Conservation (phyloP, 106 monocot genomes). For the Acorus gramineus region DNA sequence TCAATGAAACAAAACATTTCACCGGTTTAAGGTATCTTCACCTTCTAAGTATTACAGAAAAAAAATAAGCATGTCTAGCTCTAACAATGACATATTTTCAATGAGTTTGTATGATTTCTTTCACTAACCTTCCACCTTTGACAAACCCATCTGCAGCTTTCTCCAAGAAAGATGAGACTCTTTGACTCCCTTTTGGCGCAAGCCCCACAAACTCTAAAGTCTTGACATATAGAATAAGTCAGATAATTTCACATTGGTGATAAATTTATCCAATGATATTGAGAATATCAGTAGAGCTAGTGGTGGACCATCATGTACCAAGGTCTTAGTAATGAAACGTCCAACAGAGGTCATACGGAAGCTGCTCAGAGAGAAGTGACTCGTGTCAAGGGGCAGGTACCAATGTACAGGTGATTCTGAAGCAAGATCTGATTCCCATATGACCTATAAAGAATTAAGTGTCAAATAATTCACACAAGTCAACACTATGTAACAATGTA, state of each 20-base stretch:
- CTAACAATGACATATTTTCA: too few species aligned
- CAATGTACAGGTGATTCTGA: slow-evolving; percentile 74
- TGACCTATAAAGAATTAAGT: slow-evolving; percentile 33
- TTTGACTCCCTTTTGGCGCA: slow-evolving; percentile 79
- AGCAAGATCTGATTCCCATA: slow-evolving; percentile 86
- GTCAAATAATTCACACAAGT: neutral
- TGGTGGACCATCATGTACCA: too few species aligned
- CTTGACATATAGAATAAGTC: slow-evolving; percentile 48
- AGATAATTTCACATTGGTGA: too few species aligned
- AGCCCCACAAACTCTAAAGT: slow-evolving; percentile 55
- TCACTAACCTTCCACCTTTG: slow-evolving; percentile 78
- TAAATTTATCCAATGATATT: too few species aligned
- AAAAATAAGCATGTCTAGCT: too few species aligned
- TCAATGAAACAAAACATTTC: too few species aligned
- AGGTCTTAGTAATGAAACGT: slow-evolving; percentile 57
- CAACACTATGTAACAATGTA: neutral
- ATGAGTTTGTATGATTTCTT: neutral
- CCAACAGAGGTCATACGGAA: slow-evolving; percentile 81
- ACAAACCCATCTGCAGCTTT: slow-evolving; percentile 92
- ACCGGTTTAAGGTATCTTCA: too few species aligned
- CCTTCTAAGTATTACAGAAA: too few species aligned
- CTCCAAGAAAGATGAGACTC: slow-evolving; percentile 93
- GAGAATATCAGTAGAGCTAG: too few species aligned
- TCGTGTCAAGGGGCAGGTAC: slow-evolving; percentile 80
- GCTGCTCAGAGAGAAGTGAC: slow-evolving; percentile 68